phyloP scores from a whole-genome alignment of 2,329 filamentous ascomycete species.

The Nemania sp. region DNA sequence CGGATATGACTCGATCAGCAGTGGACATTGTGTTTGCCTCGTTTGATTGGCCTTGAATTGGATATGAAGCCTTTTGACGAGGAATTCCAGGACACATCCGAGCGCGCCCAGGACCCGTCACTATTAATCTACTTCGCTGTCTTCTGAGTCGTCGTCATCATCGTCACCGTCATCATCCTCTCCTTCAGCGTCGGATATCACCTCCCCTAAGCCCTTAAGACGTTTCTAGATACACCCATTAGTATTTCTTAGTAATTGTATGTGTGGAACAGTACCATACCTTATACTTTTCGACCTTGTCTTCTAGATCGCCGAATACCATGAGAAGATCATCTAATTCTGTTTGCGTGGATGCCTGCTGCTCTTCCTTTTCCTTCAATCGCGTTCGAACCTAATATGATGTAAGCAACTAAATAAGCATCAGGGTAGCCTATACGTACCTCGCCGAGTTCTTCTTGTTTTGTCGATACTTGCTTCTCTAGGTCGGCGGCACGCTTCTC shows the following conservation, averaged over 20 bases:
- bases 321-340: conserved; percentile 86
- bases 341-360: conserved; percentile 72
- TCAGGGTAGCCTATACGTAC: conserved; percentile 37
- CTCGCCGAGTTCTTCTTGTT: conserved; percentile 52
- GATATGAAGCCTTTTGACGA: neutral
- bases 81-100: neutral
- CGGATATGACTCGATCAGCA: neutral
- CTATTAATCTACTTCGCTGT: conserved; percentile 49
- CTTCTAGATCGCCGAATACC: conserved; percentile 83
- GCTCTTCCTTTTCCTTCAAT: conserved; percentile 66
- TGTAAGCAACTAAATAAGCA: conserved; percentile 34
- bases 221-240: conserved; percentile 59
- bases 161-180: conserved; percentile 68
- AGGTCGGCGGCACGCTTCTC: conserved; percentile 62
- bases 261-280: conserved; percentile 57
- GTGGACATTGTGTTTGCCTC: conserved; percentile 16
- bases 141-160: conserved; percentile 53
- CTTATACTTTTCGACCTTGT: conserved; percentile 81
- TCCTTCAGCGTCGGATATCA: conserved; percentile 80
- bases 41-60: conserved; percentile 7
- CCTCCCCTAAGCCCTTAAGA: conserved; percentile 74
- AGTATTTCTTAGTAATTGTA: neutral
- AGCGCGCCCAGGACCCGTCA: neutral
- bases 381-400: conserved; percentile 46
- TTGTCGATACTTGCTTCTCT: conserved; percentile 57